Evolutionary conservation across 306 rosid genomes (phyloP), one percentile per base, ranked within the genome.

Genomic region (Vigna nakashimae): DNA sequence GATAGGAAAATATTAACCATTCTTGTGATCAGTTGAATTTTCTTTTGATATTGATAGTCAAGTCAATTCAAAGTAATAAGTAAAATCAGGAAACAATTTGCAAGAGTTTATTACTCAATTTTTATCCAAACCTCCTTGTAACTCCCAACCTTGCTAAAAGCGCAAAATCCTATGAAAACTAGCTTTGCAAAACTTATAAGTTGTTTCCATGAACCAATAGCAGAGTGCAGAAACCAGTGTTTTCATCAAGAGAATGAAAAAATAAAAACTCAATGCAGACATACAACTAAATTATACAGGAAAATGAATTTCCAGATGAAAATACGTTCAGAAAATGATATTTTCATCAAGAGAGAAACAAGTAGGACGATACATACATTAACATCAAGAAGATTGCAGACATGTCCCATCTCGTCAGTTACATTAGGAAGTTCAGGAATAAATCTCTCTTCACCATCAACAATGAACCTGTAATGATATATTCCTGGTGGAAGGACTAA

Each of bases 381-480:
- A 82, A 91, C 97, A 75, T 93, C 90, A 42, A 93, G 93, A 74
- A 93, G 91, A 84, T 93, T 93, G 84, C 87, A 91, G 80, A 88
- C 79, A 84, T 82, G 80, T 79, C 98, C 97, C 81, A 83, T 86
- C 79, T 93, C 97, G 65, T 90, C 97, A 69, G 92, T 85, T 82
- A 80, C 83, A 69, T 43, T 89, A 65, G 97, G 91, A 81, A 89
- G 91, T 20, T 94, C 98, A 11, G 97, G 97, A 78, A 80, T 82
- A 78, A 85, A 87, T 88, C 92, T 89, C 86, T 81, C 79, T 65
- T 94, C 91, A 43, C 93, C 94, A 80, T 94, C 98, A n/a, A 94
- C 96, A 53, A 88, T 71, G 82, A 91, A 84, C 90, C 82, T 91
- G 88, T 91, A 94, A 85, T 87, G 98, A 83, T 90, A 94, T 69